Evolutionary conservation across 75 land plant genomes (phyloP), one percentile per base, ranked within the genome.

Genomic region (Cunninghamia lanceolata): DNA sequence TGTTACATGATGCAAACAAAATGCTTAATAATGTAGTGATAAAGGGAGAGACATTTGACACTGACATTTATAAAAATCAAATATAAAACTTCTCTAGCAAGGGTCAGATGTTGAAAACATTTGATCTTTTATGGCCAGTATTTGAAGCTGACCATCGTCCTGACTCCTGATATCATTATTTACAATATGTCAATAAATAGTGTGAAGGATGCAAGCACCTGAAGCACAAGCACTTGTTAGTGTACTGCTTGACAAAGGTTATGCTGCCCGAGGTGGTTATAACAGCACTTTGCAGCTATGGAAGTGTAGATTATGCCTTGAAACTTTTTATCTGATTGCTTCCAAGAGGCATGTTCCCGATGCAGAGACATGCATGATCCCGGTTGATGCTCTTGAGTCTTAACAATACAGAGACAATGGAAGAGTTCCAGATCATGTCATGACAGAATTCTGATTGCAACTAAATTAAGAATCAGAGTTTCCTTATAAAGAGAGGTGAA

Each of bases 361-460:
- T 34, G 35, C 75, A 34, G 36, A 73, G 21, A 34, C 75, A 73
- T 73, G 75, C 75, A 73, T 32, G 38, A 73, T 73, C 11, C 35
- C 32, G 75, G 75, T 73, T 73, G 75, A 73, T 73, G 36, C n/a
- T n/a, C n/a, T n/a, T n/a, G n/a, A n/a, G 15, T 73, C 75, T 73
- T 32, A 10, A 32, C 75, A 73, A 35, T 32, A 4, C 75, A 73
- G 9, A 34, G 14, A 73, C 30, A 73, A 32, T 34, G 14, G 35
- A 73, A 73, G 75, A 73, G 32, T 34, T 35, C 75, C 75, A 73
- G 35, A 32, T 35, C 32, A 35, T 73, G 35, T 73, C 2, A 3
- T 32, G 36, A 73, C 30, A 73, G 9, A 11, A 32, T 73, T 73
- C 75, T 28, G 30, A 3, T 32, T 32, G 9, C 35, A 35, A 14